Evolutionary conservation across 1,284 basidiomycete species (phyloP), one percentile per base, ranked within the genome.

Genomic region (Ganoderma boninense): DNA sequence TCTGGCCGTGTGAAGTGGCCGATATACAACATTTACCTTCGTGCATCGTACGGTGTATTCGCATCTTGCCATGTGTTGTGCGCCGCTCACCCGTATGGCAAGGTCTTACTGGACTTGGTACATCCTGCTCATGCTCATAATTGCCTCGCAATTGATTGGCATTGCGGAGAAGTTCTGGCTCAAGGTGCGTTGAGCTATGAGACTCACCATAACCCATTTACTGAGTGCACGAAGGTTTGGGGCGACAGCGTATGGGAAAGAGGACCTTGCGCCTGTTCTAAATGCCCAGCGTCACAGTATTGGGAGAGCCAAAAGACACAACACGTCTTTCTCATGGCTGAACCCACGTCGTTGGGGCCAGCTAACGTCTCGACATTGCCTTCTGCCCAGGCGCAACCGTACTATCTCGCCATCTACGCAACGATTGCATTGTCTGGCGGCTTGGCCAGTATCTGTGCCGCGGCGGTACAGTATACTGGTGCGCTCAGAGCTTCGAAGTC

Each of bases 1-100:
- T 84, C 86, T 1, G 94, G 94, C 2, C 87, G 89, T 64, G 94
- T 96, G 40, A 94, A 95, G 77, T 93, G 92, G 91, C 79, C 80
- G 2, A 91, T 95, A 60, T 96, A 96, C 79, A 90, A 91, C 72
- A 90, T 88, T 20, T 96, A 96, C 79, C 83, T 96, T 68, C 85
- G 87, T 74, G 91, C 90, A 46, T 91, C 90, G 89, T 90, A 69
- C 62, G 43, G 6, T 18, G 13, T 18, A 43, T 29, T 29, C 26
- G 35, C 16, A 11, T 14, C 26, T 40, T 62, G 18, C 23, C 4
- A 20, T 43, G 13, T n/a, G 5, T 2, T n/a, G 32, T 10, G 44
- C 29, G 38, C 29, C 10, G 38, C 49, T 65, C 52, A 42, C 63
- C 23, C 7, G 18, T 5, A 20, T 29, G 16, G 29, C n/a, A n/a